These are phyloP conservation scores for Globisporangium barbulae DNA, from an alignment of 352 stramenopile genomes.

Conservation along the genomic window DNA sequence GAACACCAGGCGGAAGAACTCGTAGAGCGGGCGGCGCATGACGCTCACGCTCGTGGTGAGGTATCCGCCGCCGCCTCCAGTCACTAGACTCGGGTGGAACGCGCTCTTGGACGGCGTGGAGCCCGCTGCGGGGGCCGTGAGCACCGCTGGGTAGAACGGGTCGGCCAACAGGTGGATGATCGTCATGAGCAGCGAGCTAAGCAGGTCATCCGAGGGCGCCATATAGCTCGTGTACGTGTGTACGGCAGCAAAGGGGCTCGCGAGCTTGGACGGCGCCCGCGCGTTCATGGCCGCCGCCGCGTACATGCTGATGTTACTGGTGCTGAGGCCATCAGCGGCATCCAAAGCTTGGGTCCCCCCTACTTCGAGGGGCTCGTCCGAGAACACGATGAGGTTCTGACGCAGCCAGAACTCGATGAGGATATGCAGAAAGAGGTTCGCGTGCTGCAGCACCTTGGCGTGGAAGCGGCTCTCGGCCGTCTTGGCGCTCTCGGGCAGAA, in stretches of 20 bases:
- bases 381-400: constrained; percentile 87
- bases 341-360: neutral
- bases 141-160: constrained; percentile 64
- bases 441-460: constrained; percentile 70
- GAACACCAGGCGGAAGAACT: constrained; percentile 84
- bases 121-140: constrained; percentile 27
- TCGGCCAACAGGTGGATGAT: constrained; percentile 83
- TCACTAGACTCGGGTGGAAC: constrained; percentile 24
- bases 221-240: constrained; percentile 85
- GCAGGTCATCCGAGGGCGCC: constrained; percentile 77
- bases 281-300: constrained; percentile 7
- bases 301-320: neutral
- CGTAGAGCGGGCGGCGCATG: constrained; percentile 70
- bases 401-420: constrained; percentile 87
- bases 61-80: constrained; percentile 50
- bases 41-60: constrained; percentile 74
- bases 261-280: constrained; percentile 28
- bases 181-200: constrained; percentile 75
- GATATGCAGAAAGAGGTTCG: constrained; percentile 82
- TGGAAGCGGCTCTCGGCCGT: constrained; percentile 74
- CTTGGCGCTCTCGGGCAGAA: constrained; percentile 61
- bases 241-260: constrained; percentile 67
- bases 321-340: neutral
- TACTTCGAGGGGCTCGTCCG: constrained; percentile 38
- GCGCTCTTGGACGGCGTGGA: constrained; percentile 13